phyloP scores from a whole-genome alignment of 2,329 filamentous ascomycete genomes.

The Endocalyx cinctus region DNA sequence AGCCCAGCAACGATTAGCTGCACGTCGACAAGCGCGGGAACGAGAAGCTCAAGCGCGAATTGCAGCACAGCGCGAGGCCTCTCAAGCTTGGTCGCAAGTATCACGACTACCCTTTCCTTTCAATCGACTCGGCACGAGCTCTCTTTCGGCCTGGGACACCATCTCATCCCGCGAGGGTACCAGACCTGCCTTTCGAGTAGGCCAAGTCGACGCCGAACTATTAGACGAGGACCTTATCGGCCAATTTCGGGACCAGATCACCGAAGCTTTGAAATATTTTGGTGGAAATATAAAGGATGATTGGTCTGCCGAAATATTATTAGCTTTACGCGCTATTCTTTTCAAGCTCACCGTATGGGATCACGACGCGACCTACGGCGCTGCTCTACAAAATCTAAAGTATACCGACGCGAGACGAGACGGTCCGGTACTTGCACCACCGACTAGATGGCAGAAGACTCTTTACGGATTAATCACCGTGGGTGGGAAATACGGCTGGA shows the following conservation, averaged over 20 bases:
- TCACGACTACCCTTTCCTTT: constrained; percentile 60
- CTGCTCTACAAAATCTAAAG: constrained; percentile 82
- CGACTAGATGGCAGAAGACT: constrained; percentile 77
- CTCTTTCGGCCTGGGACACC: constrained; percentile 61
- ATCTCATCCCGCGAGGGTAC: constrained; percentile 73
- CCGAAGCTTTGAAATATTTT: constrained; percentile 83
- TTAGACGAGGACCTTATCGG: constrained; percentile 87
- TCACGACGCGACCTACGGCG: constrained; percentile 91
- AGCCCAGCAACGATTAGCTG: constrained; percentile 81
- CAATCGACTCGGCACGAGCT: constrained; percentile 46
- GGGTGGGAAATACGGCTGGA: constrained; percentile 84
- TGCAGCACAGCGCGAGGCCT: constrained; percentile 46
- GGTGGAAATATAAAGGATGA: constrained; percentile 73
- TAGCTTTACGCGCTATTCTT: constrained; percentile 70
- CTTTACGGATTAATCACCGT: constrained; percentile 83
- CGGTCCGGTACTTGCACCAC: constrained; percentile 60
- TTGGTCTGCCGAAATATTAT: constrained; percentile 79
- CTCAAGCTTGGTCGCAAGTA: constrained; percentile 50
- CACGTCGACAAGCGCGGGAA: constrained; percentile 74
- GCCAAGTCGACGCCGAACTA: constrained; percentile 92
- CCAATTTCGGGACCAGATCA: constrained; percentile 81
- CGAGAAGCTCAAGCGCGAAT: constrained; percentile 56
- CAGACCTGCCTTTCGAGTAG: constrained; percentile 82
- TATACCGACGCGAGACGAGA: constrained; percentile 77
- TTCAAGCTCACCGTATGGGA: constrained; percentile 98